A percentile compares a stretch with the other conserved stretches of the same genome.
Conservation (phyloP, 2,329 filamentous ascomycete genomes). For the Spiromastix sp. region DNA sequence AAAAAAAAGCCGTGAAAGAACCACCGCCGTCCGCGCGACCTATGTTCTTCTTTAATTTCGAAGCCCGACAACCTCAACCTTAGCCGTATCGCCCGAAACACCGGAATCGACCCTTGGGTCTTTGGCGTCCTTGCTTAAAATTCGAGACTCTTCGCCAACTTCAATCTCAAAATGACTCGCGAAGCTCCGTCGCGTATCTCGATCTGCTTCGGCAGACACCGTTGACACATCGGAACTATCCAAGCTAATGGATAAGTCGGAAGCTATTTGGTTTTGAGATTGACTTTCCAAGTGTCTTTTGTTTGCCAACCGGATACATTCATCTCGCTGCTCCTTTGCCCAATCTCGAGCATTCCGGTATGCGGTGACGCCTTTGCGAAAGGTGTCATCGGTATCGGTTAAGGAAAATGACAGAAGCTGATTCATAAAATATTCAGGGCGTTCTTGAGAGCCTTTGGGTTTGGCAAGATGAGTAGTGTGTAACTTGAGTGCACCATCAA, state of each 20-base stretch:
- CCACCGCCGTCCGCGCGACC: too few relatives aligned
- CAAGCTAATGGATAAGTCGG: constrained; percentile 1
- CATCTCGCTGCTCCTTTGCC: constrained; percentile 26
- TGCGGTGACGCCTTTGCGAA: constrained; percentile 24
- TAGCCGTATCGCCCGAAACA: constrained; percentile 1
- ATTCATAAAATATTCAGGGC: neutral
- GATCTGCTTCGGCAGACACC: constrained; percentile 1
- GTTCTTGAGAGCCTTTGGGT: neutral
- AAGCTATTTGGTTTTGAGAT: constrained; percentile 1
- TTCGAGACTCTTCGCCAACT: constrained; percentile 1
- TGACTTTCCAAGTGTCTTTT: constrained; percentile 1
- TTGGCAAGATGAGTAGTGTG: neutral
- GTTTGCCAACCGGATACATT: constrained; percentile 23
- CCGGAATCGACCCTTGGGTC: constrained; percentile 1
- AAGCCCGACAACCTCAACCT: neutral
- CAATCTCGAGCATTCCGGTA: constrained; percentile 32
- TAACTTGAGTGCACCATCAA: neutral
- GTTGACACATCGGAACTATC: constrained; percentile 1
- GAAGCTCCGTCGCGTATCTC: constrained; percentile 4
- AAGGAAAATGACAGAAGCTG: neutral
- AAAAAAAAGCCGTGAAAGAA: too few relatives aligned
- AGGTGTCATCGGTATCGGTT: constrained; percentile 14
- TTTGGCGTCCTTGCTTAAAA: constrained; percentile 3
- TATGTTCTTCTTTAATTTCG: constrained; percentile 1
- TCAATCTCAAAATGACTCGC: constrained; percentile 2